Evolutionary conservation across 345 rosid species (phyloP), one percentile per base, ranked within the genome.

Genomic region (Schrenkiella parvula): DNA sequence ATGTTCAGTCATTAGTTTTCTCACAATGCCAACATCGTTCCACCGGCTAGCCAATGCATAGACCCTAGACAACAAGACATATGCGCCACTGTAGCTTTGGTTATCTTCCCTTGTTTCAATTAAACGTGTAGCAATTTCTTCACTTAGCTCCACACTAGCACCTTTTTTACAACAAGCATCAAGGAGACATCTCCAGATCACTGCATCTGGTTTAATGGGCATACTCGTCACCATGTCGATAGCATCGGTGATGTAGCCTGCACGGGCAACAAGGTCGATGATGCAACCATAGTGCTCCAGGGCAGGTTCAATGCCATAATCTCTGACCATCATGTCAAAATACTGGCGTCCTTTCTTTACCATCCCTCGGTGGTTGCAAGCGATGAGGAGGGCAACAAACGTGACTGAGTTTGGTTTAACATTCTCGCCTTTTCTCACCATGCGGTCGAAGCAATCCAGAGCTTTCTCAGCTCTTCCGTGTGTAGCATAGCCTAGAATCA

Each of bases 101-200:
- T 59, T 14, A 57, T 51, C 72, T 18, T 79, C 86, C 25, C 18
- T 82, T 17, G 91, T 81, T 68, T 82, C 83, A 10, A 87, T 52
- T 14, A 87, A 65, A 55, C 79, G 84, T 76, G 54, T 73, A 10
- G 91, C 95, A 19, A 92, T 77, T 62, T 83, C 82, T 79, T 90
- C 88, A 13, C 98, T 87, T 50, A 83, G 80, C 80, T 83, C 83
- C 8, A 88, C 70, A 42, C 85, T 76, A 59, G 73, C 89, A 64
- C 85, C 82, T 48, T 78, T 82, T 84, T 84, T 90, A 46, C 88
- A 73, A 80, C 89, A 88, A 61, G 96, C 89, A 70, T 82, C 93
- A 8, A 92, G 98, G 23, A 92, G 88, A 74, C 93, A 82, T 80
- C 98, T 92, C 96, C 96, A 90, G 25, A 89, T 88, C 23, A 88